Evolutionary conservation across 1,139 yeast genomes (phyloP).

Genomic region (Blastobotrys ciferrii): DNA sequence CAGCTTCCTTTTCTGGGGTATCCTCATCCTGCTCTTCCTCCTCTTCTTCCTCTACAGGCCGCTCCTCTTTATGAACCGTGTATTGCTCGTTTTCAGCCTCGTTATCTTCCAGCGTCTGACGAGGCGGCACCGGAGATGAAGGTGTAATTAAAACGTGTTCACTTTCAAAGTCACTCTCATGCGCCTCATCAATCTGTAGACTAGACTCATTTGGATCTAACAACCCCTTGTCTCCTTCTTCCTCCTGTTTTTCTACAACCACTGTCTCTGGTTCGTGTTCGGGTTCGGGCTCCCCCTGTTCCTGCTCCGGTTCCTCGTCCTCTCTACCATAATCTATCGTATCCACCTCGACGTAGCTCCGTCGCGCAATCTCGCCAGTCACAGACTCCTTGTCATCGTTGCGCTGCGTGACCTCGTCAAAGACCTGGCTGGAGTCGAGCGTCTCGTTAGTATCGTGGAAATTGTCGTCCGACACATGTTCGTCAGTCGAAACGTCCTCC

Average conservation of each 20-base stretch:
- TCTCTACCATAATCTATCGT: neutral
- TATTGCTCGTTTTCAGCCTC: slow-evolving; percentile 6
- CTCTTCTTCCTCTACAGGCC: neutral
- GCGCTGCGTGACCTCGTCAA: slow-evolving; percentile 4
- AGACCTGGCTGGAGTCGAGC: slow-evolving; percentile 2
- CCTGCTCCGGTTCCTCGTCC: neutral
- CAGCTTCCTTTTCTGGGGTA: neutral
- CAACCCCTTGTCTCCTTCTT: neutral
- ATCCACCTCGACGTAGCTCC: neutral
- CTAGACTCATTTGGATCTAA: neutral
- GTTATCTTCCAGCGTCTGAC: neutral
- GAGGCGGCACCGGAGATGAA: neutral
- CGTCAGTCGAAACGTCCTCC: neutral
- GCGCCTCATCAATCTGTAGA: neutral
- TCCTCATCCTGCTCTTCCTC: neutral
- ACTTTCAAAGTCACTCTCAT: slow-evolving; percentile 3
- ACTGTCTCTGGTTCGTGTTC: too few relatives aligned
- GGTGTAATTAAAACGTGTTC: slow-evolving; percentile 5
- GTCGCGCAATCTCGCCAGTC: neutral
- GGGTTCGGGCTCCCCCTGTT: too few relatives aligned
- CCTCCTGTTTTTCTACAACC: neutral
- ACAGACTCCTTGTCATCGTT: slow-evolving; percentile 6
- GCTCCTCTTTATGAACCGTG: slow-evolving; percentile 2
- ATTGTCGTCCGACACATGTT: neutral
- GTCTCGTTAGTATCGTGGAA: slow-evolving; percentile 6